A percentile compares a stretch with the other conserved stretches of the same genome.
phyloP scores from a whole-genome alignment of 2,329 filamentous ascomycete genomes.

The Fusarium equiseti region DNA sequence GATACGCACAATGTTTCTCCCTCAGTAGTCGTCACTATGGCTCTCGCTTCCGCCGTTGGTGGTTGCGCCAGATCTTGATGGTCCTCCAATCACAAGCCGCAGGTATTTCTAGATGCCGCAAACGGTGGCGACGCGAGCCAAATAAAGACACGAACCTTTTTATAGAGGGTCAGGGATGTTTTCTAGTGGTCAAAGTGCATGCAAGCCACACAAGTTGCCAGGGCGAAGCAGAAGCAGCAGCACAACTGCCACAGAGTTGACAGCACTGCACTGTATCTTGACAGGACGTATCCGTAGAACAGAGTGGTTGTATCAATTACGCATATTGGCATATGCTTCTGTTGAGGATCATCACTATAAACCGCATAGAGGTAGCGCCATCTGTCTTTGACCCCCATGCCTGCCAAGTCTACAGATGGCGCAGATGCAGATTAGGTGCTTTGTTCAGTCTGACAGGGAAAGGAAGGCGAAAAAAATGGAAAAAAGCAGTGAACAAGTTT shows the following conservation, averaged over 20 bases:
- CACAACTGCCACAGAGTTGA: slow-evolving; percentile 16
- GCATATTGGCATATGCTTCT: slow-evolving; percentile 10
- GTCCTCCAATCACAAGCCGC: slow-evolving; percentile 15
- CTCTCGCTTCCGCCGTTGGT: slow-evolving; percentile 25
- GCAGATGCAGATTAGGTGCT: slow-evolving; percentile 28
- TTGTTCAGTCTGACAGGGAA: slow-evolving; percentile 8
- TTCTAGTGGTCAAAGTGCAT: slow-evolving; percentile 9
- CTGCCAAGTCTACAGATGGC: slow-evolving; percentile 18
- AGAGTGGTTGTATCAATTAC: slow-evolving; percentile 16
- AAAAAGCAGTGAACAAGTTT: slow-evolving; percentile 18
- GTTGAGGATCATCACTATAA: neutral
- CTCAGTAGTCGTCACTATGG: neutral
- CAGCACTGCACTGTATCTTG: neutral
- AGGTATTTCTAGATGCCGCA: slow-evolving; percentile 18
- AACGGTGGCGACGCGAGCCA: slow-evolving; percentile 14
- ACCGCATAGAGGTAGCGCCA: slow-evolving; percentile 3
- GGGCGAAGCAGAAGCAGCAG: slow-evolving; percentile 2
- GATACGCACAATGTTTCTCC: slow-evolving; percentile 6
- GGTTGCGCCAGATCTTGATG: slow-evolving; percentile 22
- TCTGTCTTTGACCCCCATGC: slow-evolving; percentile 11
- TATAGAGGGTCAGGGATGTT: slow-evolving; percentile 18
- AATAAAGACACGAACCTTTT: slow-evolving; percentile 30
- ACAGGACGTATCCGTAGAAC: neutral
- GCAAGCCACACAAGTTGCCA: slow-evolving; percentile 25
- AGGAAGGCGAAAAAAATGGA: neutral